These are phyloP conservation scores for Eimeria necatrix DNA, from an alignment of 169 alveolate species.

Conservation along the genomic window DNA sequence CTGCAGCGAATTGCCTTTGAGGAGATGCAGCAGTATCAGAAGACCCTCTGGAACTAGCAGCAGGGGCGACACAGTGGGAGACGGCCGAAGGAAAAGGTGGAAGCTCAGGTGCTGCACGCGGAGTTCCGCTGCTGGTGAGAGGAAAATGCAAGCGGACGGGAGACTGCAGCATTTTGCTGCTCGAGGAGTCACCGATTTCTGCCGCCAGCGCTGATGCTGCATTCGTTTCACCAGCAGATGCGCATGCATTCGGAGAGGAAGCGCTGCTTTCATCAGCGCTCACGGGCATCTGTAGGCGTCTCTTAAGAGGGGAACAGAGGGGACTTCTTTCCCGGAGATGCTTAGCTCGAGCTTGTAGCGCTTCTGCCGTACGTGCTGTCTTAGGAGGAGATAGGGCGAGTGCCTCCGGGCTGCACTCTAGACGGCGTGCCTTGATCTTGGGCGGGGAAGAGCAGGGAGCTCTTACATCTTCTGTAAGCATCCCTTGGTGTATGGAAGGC, in stretches of 20 bases:
- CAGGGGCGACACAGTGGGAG: slow-evolving; percentile 8
- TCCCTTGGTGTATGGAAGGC: slow-evolving; percentile 11
- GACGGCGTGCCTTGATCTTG: slow-evolving; percentile 68
- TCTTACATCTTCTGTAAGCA: slow-evolving; percentile 16
- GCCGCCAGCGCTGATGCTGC: slow-evolving; percentile 9
- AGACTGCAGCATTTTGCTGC: slow-evolving; percentile 64
- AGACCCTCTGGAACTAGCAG: not conserved
- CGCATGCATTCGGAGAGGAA: not conserved
- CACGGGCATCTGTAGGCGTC: slow-evolving; percentile 43
- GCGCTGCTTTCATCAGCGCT: slow-evolving; percentile 17
- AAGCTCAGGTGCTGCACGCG: slow-evolving; percentile 39
- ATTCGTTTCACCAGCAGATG: not conserved
- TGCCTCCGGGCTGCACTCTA: slow-evolving; percentile 1
- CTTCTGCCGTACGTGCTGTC: slow-evolving; percentile 2
- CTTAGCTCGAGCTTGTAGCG: not conserved
- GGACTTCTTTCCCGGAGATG: slow-evolving; percentile 43
- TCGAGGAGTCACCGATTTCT: not conserved
- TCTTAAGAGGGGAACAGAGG: slow-evolving; percentile 40
- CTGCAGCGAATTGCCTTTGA: not conserved
- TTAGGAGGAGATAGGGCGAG: not conserved
- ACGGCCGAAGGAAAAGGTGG: slow-evolving; percentile 59
- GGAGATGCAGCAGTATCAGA: not conserved
- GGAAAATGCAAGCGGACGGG: slow-evolving; percentile 63
- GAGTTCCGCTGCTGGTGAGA: not conserved
- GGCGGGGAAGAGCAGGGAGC: slow-evolving; percentile 59